Evolutionary conservation across 192 early-diverging fungal genomes (phyloP), one percentile per base, ranked within the genome.

Genomic region (Anaeromyces robustus): DNA sequence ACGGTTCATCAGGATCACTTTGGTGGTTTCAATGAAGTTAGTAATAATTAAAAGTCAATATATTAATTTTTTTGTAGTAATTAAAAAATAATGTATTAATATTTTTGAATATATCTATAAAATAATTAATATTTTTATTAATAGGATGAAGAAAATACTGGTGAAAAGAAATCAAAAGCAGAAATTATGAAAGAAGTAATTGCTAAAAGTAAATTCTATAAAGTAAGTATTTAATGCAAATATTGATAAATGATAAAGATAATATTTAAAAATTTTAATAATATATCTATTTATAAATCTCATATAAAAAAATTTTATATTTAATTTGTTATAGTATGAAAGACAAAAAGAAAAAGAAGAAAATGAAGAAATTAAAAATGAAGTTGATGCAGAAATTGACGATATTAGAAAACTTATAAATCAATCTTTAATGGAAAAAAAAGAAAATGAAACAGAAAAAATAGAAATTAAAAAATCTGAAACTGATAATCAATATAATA

Each of bases 131-230:
- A n/a, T n/a, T n/a, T n/a, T n/a, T n/a, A n/a, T 28, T 81, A 29
- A 41, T 30, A 80, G 29, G 84, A 86, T 32, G 84, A 85, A 28
- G 83, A 84, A 77, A 87, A 88, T 30, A 88, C 87, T 43, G 52
- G 52, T 11, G 52, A 68, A 68, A 89, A 88, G 59, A 98, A 97
- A 86, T 91, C 94, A 32, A 96, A 96, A 86, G 90, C 90, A 31
- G 98, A 99, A 86, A 86, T 99, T 59, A 98, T 98, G 98, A 93
- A 94, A 84, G 97, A 99, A 85, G 84, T 99, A 30, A 98, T 99
- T 83, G 94, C 94, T 59, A 99, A 99, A 87, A 95, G 94, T 87
- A 99, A 99, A 86, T 82, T 91, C 82, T 92, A 98, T 89, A 98
- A 98, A 83, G 86, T 88, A 78, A 4, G 37, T 77, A 12, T 29